Percentiles rank a stretch among this genome's conserved stretches.
Conservation (phyloP, 208 protist species). For the Crithidia thermophila region DNA sequence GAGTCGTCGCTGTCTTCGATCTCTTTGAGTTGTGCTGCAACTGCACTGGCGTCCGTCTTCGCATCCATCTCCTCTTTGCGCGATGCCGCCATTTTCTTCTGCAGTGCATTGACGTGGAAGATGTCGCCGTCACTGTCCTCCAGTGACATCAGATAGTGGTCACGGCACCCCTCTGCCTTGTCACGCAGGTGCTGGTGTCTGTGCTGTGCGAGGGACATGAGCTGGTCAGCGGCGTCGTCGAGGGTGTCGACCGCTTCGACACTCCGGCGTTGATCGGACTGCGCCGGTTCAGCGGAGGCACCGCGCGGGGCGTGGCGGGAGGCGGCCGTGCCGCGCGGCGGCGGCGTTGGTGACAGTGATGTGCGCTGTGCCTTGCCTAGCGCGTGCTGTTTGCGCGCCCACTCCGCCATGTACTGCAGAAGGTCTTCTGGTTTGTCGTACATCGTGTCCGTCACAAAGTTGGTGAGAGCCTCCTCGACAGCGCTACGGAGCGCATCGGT, state of each 20-base stretch:
- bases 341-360: neutral
- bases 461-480: slow-evolving; percentile 17
- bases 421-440: slow-evolving; percentile 45
- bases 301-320: neutral
- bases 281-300: neutral
- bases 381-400: slow-evolving; percentile 33
- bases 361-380: neutral
- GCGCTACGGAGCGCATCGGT: neutral
- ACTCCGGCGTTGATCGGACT: neutral
- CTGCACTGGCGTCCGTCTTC: slow-evolving; percentile 10
- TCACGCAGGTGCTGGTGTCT: slow-evolving; percentile 25
- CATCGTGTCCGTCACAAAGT: slow-evolving; percentile 33
- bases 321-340: neutral
- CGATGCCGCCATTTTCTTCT: slow-evolving; percentile 15
- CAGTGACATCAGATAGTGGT: slow-evolving; percentile 49
- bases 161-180: slow-evolving; percentile 25
- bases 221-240: slow-evolving; percentile 4
- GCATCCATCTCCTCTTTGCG: slow-evolving; percentile 15
- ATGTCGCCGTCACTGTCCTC: slow-evolving; percentile 56
- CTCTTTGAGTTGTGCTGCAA: slow-evolving; percentile 5
- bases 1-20: slow-evolving; percentile 14
- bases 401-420: slow-evolving; percentile 43
- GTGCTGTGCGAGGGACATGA: slow-evolving; percentile 26
- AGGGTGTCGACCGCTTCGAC: neutral
- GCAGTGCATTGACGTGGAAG: slow-evolving; percentile 20